phyloP scores from a whole-genome alignment of 2,329 filamentous ascomycete species.

The Phialophora tarda region DNA sequence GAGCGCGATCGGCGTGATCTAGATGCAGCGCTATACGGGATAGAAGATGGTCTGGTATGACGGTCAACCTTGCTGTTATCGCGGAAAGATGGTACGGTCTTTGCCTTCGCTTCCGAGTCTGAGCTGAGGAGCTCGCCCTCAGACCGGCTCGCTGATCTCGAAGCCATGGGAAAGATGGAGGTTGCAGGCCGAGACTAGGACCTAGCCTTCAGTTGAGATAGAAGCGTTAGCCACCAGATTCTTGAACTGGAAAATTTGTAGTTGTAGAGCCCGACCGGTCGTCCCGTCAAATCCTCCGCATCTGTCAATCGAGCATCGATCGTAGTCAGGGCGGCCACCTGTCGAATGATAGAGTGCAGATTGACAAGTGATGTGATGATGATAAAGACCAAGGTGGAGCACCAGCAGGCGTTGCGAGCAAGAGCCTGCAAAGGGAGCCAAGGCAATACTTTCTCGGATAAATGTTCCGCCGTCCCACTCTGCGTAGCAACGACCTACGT shows the following conservation, averaged over 20 bases:
- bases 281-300: constrained; percentile 35
- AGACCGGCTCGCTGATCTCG: constrained; percentile 70
- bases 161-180: constrained; percentile 51
- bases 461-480: neutral
- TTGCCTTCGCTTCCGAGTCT: constrained; percentile 79
- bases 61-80: constrained; percentile 89
- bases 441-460: neutral
- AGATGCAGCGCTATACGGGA: constrained; percentile 40
- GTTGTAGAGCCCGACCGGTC: constrained; percentile 43
- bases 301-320: neutral
- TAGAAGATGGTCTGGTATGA: constrained; percentile 75
- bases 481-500: too few relatives aligned
- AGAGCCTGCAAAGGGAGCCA: neutral
- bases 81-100: constrained; percentile 74
- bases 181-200: constrained; percentile 33
- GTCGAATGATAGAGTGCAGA: neutral
- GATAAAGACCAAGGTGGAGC: neutral
- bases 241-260: constrained; percentile 32
- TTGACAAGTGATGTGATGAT: neutral
- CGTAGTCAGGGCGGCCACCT: neutral
- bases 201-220: constrained; percentile 39
- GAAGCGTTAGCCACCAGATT: constrained; percentile 40
- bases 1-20: constrained; percentile 48
- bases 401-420: neutral
- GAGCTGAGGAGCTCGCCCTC: constrained; percentile 86